phyloP scores from a whole-genome alignment of 768 basidiomycete genomes.

The Termitomyces sp. region DNA sequence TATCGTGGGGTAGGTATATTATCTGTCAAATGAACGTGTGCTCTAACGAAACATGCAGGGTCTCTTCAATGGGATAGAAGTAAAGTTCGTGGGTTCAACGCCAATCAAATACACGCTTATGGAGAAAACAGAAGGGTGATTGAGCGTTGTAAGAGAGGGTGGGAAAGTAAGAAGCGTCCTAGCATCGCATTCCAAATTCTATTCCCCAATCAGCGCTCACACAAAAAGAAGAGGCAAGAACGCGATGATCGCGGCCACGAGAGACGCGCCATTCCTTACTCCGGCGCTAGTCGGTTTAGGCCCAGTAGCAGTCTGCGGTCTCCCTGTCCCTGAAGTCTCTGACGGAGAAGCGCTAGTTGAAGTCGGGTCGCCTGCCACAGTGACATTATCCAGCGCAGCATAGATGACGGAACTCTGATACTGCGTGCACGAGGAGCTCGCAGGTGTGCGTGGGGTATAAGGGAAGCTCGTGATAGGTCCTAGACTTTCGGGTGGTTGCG shows the following conservation, averaged over 20 bases:
- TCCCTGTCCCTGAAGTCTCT: background rate
- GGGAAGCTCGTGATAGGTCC: constrained; percentile 39
- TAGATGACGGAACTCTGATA: constrained; percentile 13
- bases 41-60: background rate
- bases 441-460: constrained; percentile 37
- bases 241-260: background rate
- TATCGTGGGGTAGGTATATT: background rate
- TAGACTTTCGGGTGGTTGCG: constrained; percentile 39
- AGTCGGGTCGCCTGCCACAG: constrained; percentile 9
- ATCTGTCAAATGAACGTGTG: background rate
- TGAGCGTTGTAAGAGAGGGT: background rate
- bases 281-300: constrained; percentile 1
- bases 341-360: constrained; percentile 6
- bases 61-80: background rate
- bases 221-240: background rate
- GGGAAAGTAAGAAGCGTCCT: background rate
- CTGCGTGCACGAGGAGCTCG: constrained; percentile 31
- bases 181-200: background rate
- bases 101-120: background rate
- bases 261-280: background rate
- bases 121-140: background rate
- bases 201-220: background rate
- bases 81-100: background rate
- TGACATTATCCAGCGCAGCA: constrained; percentile 14
- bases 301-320: background rate